Conservation (phyloP, 345 rosid genomes). For the Mercurialis annua region DNA sequence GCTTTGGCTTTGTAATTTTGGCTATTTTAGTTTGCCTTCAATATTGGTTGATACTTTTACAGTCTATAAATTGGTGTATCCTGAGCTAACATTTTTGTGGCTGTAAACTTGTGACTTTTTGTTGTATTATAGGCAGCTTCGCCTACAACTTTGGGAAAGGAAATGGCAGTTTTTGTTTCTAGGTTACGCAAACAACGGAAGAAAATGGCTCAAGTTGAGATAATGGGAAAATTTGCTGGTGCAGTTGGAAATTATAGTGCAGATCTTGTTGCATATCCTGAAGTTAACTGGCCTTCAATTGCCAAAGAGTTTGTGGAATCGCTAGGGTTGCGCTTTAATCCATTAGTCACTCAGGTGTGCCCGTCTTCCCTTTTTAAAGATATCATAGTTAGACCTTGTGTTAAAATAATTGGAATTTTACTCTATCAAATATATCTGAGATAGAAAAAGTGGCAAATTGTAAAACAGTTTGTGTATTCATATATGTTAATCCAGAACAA, state of each 20-base stretch:
- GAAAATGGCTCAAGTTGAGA: slow-evolving; percentile 62
- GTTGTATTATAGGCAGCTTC: slow-evolving; percentile 73
- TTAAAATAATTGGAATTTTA: not conserved
- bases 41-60: slow-evolving; percentile 3
- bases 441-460: no score
- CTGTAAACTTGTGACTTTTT: not conserved
- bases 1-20: no score
- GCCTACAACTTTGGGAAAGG: slow-evolving; percentile 91
- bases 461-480: no score
- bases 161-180: slow-evolving; percentile 86
- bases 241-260: slow-evolving; percentile 97
- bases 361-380: not conserved
- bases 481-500: no score
- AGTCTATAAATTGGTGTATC: no score
- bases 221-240: slow-evolving; percentile 95
- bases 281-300: slow-evolving; percentile 65
- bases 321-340: slow-evolving; percentile 79
- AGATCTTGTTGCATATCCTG: slow-evolving; percentile 81
- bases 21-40: slow-evolving; percentile 12
- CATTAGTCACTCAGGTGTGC: slow-evolving; percentile 83
- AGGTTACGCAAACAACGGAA: slow-evolving; percentile 76
- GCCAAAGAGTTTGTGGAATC: slow-evolving; percentile 80
- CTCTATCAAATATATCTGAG: no score
- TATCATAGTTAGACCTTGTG: not conserved
- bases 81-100: no score